Evolutionary conservation across 2,329 filamentous ascomycete species (phyloP).

Genomic region (Fusarium sp.): DNA sequence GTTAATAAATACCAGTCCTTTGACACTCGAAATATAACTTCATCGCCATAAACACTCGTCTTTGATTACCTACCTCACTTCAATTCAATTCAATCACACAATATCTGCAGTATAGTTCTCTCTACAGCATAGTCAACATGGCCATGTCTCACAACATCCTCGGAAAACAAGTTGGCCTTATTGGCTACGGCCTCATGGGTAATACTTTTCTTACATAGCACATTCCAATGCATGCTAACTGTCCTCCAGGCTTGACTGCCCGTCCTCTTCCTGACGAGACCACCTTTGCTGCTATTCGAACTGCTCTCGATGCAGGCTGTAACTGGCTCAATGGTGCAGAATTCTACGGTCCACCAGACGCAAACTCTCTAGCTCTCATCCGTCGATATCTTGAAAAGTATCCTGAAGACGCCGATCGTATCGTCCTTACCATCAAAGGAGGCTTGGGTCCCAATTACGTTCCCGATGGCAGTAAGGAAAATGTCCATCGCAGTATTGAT

Average conservation of each 20-base stretch:
- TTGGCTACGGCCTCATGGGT: conserved; percentile 47
- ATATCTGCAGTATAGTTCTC: neutral
- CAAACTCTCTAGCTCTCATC: conserved; percentile 68
- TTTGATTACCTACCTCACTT: neutral
- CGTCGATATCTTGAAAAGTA: conserved; percentile 69
- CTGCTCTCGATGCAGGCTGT: conserved; percentile 57
- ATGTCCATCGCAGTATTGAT: conserved; percentile 66
- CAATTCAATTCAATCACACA: neutral
- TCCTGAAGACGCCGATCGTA: conserved; percentile 69
- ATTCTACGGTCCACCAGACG: conserved; percentile 68
- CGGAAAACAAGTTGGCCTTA: conserved; percentile 39
- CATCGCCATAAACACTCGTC: neutral
- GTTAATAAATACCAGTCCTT: conserved; percentile 17
- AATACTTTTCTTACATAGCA: conserved; percentile 14
- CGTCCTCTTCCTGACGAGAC: conserved; percentile 48
- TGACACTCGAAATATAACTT: neutral
- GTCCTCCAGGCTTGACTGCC: conserved; percentile 37
- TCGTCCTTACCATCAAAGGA: conserved; percentile 72
- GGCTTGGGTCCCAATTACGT: conserved; percentile 53
- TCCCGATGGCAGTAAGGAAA: conserved; percentile 63
- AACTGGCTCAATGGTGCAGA: conserved; percentile 69
- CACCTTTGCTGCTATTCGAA: conserved; percentile 65
- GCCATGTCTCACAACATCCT: conserved; percentile 43
- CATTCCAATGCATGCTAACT: conserved; percentile 31
- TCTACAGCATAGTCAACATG: neutral